phyloP scores from a whole-genome alignment of 805 yeast genomes.

The Hanseniaspora pseudoguilliermondii region DNA sequence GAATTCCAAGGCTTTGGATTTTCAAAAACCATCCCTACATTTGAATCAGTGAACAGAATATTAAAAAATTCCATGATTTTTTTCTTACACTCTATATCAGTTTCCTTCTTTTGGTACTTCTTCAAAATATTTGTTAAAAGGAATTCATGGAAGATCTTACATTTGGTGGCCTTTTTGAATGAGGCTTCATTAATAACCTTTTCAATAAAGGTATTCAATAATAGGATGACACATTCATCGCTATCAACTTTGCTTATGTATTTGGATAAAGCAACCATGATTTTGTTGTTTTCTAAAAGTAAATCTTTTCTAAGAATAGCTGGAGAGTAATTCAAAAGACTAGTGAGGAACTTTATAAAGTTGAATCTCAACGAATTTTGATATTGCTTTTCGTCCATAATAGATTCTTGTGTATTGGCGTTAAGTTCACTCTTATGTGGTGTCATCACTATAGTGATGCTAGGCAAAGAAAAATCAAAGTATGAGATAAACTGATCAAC shows the following conservation, averaged over 20 bases:
- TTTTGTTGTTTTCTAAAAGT: slow-evolving; percentile 40
- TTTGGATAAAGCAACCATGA: slow-evolving; percentile 58
- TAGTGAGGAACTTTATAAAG: slow-evolving; percentile 51
- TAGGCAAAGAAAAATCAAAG: slow-evolving; percentile 56
- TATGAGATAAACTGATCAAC: slow-evolving; percentile 46
- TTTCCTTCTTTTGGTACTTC: slow-evolving; percentile 33
- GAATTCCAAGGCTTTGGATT: slow-evolving; percentile 43
- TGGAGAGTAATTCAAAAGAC: slow-evolving; percentile 37
- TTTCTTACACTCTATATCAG: slow-evolving; percentile 26
- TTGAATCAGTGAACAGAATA: slow-evolving; percentile 37
- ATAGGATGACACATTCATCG: slow-evolving; percentile 27
- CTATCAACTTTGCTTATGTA: slow-evolving; percentile 45
- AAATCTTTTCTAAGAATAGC: slow-evolving; percentile 53
- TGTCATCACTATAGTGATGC: slow-evolving; percentile 47
- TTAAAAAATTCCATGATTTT: slow-evolving; percentile 37
- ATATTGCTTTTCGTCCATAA: slow-evolving; percentile 24
- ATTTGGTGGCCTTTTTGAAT: slow-evolving; percentile 56
- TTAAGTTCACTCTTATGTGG: slow-evolving; percentile 40
- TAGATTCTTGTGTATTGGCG: slow-evolving; percentile 22
- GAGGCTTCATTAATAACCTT: slow-evolving; percentile 45
- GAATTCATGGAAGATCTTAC: slow-evolving; percentile 68
- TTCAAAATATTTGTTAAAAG: slow-evolving; percentile 46
- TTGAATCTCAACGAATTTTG: slow-evolving; percentile 41
- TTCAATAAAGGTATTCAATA: slow-evolving; percentile 37
- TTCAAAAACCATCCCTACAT: slow-evolving; percentile 35